Percentiles rank a stretch among this genome's conserved stretches.
These are phyloP conservation scores for Nakaseomyces sp. DNA, from an alignment of 1,139 yeast species.

Conservation along the genomic window DNA sequence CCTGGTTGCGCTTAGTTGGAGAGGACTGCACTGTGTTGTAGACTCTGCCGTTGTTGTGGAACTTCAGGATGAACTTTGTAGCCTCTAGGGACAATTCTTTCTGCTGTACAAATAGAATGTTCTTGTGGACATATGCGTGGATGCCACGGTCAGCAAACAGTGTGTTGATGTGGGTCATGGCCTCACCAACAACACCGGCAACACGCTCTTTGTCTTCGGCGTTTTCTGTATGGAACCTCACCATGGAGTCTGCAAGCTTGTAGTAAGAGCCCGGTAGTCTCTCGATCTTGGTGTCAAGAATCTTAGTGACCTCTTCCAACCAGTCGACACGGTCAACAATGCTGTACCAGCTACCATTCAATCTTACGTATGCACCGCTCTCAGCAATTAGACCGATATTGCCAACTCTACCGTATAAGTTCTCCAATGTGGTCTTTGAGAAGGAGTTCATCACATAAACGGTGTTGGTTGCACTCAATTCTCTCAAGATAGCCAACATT, in stretches of 20 bases:
- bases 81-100: slow-evolving; percentile 47
- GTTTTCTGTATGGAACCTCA: slow-evolving; percentile 63
- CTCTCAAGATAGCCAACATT: slow-evolving; percentile 41
- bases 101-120: slow-evolving; percentile 60
- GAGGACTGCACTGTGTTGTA: slow-evolving; percentile 2
- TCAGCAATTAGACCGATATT: slow-evolving; percentile 81
- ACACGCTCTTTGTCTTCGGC: slow-evolving; percentile 65
- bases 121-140: slow-evolving; percentile 69
- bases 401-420: slow-evolving; percentile 57
- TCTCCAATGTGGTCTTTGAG: slow-evolving; percentile 54
- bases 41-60: slow-evolving; percentile 19
- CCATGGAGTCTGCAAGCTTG: slow-evolving; percentile 65
- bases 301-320: slow-evolving; percentile 52
- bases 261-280: slow-evolving; percentile 72
- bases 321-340: slow-evolving; percentile 46
- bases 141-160: slow-evolving; percentile 54
- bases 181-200: slow-evolving; percentile 67
- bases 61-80: slow-evolving; percentile 37
- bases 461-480: slow-evolving; percentile 45
- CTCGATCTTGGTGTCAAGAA: slow-evolving; percentile 61
- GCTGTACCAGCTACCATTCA: slow-evolving; percentile 53
- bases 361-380: slow-evolving; percentile 65
- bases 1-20: slow-evolving; percentile 2
- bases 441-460: slow-evolving; percentile 67
- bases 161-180: slow-evolving; percentile 77